Conservation (phyloP, 306 rosid species). For the Vigna hirtella region DNA sequence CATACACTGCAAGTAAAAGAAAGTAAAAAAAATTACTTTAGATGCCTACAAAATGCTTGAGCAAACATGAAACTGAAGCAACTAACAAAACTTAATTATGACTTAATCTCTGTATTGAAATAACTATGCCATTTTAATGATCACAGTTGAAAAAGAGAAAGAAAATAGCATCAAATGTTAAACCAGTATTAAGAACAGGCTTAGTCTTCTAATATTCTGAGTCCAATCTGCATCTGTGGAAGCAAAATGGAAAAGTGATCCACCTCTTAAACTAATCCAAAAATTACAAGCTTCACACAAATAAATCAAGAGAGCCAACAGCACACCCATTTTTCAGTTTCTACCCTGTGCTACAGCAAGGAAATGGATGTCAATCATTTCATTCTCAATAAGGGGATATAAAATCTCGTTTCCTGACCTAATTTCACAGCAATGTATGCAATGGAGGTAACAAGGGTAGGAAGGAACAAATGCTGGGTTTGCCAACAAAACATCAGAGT, state of each 20-base stretch:
- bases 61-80: conserved; percentile 26
- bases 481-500: conserved; percentile 64
- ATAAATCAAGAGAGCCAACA: conserved; percentile 25
- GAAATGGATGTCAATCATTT: conserved; percentile 28
- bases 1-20: conserved; percentile 44
- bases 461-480: conserved; percentile 51
- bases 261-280: conserved; percentile 23
- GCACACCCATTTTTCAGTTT: conserved; percentile 28
- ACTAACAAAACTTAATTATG: conserved; percentile 8
- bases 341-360: conserved; percentile 35
- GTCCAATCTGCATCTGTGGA: conserved; percentile 35
- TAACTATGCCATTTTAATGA: conserved; percentile 24
- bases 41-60: conserved; percentile 15
- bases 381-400: conserved; percentile 13
- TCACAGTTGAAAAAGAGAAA: conserved; percentile 19
- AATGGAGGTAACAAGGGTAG: conserved; percentile 42
- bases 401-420: conserved; percentile 32
- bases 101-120: neutral
- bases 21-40: conserved; percentile 35
- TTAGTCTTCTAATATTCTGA: conserved; percentile 43
- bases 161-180: conserved; percentile 41
- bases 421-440: conserved; percentile 12
- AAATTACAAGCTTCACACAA: conserved; percentile 23
- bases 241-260: conserved; percentile 34
- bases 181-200: conserved; percentile 45